Conservation (phyloP, 1,139 yeast genomes). For the Pichia sp. region DNA sequence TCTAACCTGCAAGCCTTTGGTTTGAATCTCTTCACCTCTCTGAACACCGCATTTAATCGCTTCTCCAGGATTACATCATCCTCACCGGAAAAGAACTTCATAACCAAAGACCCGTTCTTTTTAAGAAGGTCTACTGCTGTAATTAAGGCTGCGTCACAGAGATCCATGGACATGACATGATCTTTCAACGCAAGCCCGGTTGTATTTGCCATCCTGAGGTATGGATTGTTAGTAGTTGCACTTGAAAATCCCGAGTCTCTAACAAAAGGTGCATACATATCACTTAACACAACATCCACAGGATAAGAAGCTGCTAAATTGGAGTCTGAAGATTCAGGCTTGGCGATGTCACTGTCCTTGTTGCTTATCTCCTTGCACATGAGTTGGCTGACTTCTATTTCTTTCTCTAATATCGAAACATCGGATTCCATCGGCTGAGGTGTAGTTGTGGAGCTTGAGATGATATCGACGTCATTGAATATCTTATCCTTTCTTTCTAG, state of each 20-base stretch:
- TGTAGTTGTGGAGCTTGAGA: conserved; percentile 11
- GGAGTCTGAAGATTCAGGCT: not conserved
- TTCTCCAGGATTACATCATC: conserved; percentile 59
- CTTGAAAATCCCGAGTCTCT: conserved; percentile 63
- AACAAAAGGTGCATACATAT: conserved; percentile 75
- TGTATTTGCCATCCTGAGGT: conserved; percentile 70
- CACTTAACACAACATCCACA: conserved; percentile 75
- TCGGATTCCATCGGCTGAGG: conserved; percentile 7
- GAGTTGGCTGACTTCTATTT: conserved; percentile 7
- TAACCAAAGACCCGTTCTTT: conserved; percentile 67
- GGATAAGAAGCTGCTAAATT: conserved; percentile 31
- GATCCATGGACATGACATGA: conserved; percentile 63
- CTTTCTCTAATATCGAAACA: conserved; percentile 16
- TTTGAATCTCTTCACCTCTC: conserved; percentile 51
- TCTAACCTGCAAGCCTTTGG: conserved; percentile 59
- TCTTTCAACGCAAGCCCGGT: conserved; percentile 60
- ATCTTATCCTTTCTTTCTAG: conserved; percentile 15
- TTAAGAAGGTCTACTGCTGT: conserved; percentile 65
- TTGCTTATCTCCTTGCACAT: conserved; percentile 6
- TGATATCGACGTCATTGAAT: conserved; percentile 13
- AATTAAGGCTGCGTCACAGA: conserved; percentile 87
- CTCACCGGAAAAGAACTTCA: conserved; percentile 67
- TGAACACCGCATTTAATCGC: conserved; percentile 57
- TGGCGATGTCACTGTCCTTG: too few relatives aligned
- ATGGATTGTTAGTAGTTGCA: conserved; percentile 75